Base-by-base conservation (phyloP, 2,329 filamentous ascomycete species). In the Capronia americana region DNA sequence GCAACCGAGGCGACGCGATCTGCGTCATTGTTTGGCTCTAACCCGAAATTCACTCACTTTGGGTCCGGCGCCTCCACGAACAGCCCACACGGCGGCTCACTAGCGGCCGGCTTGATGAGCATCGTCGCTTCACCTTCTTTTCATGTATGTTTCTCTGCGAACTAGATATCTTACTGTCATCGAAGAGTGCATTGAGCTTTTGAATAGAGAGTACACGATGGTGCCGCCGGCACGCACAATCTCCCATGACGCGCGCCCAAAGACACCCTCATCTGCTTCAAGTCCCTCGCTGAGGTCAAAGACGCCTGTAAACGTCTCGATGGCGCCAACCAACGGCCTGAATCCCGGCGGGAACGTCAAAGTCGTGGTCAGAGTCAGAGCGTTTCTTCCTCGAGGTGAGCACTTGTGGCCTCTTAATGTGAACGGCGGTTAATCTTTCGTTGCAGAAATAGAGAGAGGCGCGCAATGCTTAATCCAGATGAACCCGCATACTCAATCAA, bases 401-500 rank as follows among this genome's bases (percentile, higher is more conserved):
- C 28, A 56, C 26, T 38, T 17, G 68, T 41, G 48, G 14, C 30
- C 17, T 38, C 28, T 53, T 53, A 20, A 53, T 1, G 23, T 17
- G 17, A 34, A 4, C 5, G 4, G 4, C 11, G 3, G 48, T 62
- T 28, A 46, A 24, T 14, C 8, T 44, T 54, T 63, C 79, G 20
- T n/a, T n/a, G 50, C 75, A 98, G 95, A 99, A 78, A 86, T 90
- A 74, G 87, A 96, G 62, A 88, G 91, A 75, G 86, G 88, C 63
- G 90, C 93, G 67, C 85, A 90, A 83, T 98, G 95, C 77, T 85
- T 99, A 51, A 90, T 99, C 71, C 85, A 88, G 69, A 99, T 99
- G 95, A 89, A 97, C 76, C 93, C 94, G 24, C 81, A 86, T 38
- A 93, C 90, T 1, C 92, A 99, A 80, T 86, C 87, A 77, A 99